Percentiles rank a stretch among this genome's conserved stretches.
Evolutionary conservation across 345 rosid species (phyloP).

Genomic region (Aquilaria yunnanensis): DNA sequence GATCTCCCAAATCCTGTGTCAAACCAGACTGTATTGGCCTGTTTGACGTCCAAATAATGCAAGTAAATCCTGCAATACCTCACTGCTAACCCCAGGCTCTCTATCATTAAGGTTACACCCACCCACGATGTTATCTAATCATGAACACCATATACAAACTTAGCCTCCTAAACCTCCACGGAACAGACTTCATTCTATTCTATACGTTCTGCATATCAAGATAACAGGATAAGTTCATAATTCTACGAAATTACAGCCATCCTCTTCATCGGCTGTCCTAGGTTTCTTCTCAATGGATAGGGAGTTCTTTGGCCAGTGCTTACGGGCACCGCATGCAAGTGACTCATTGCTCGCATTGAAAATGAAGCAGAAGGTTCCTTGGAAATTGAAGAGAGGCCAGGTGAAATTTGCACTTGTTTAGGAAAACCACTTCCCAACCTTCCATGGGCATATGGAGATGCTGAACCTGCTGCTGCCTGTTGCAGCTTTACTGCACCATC

Average conservation of each 20-base stretch:
- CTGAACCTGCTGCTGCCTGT: constrained; percentile 20
- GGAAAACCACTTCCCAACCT: constrained; percentile 13
- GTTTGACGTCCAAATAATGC: no score
- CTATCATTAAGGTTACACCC: no score
- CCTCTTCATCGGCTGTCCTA: constrained; percentile 14
- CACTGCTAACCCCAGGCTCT: no score
- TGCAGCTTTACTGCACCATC: constrained; percentile 37
- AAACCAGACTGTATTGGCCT: no score
- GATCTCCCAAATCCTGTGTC: no score
- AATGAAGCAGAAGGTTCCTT: constrained; percentile 8
- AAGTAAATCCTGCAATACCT: no score
- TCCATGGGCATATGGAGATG: constrained; percentile 14
- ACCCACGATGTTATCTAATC: no score
- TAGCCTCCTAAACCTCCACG: background rate
- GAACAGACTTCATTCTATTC: background rate
- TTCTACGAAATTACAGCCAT: constrained; percentile 6
- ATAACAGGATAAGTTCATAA: background rate
- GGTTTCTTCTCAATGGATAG: constrained; percentile 8
- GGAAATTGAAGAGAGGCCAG: constrained; percentile 14
- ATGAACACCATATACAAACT: background rate
- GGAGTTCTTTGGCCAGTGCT: constrained; percentile 2
- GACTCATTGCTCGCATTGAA: constrained; percentile 2
- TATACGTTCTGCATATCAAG: constrained; percentile 5
- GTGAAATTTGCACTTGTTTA: constrained; percentile 18
- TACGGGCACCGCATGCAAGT: constrained; percentile 10